These are phyloP conservation scores for Colletotrichum truncatum DNA, from an alignment of 2,329 filamentous ascomycete genomes.

Conservation along the genomic window DNA sequence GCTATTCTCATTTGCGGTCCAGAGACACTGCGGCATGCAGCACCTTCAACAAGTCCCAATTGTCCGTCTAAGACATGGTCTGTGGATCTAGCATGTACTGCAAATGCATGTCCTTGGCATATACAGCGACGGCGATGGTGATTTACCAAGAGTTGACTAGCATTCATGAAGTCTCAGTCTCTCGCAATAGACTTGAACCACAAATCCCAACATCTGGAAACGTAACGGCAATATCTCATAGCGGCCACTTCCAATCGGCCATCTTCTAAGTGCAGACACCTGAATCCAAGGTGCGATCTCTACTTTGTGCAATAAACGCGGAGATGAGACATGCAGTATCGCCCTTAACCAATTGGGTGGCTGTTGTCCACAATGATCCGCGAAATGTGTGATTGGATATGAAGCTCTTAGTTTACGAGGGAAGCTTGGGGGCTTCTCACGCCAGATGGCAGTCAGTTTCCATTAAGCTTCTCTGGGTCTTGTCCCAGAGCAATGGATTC, in stretches of 20 bases:
- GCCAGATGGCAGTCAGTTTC: not conserved
- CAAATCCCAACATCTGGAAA: too few species aligned
- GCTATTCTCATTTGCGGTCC: not conserved
- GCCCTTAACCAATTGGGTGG: not conserved
- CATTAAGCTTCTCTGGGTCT: not conserved
- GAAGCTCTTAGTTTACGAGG: not conserved
- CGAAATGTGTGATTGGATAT: constrained; percentile 1
- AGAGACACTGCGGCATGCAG: not conserved
- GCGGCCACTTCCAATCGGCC: too few species aligned
- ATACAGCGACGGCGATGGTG: not conserved
- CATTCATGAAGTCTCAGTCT: too few species aligned
- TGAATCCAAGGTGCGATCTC: not conserved
- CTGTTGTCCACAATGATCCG: not conserved
- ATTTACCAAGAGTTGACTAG: too few species aligned
- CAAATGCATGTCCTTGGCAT: not conserved
- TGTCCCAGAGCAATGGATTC: constrained; percentile 2
- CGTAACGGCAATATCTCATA: not conserved
- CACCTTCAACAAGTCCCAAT: not conserved
- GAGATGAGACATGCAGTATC: not conserved
- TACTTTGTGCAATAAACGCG: not conserved
- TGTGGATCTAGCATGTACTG: not conserved
- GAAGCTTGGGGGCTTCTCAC: not conserved
- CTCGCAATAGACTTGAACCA: too few species aligned
- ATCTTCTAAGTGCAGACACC: too few species aligned
- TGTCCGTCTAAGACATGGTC: constrained; percentile 3